Base-by-base conservation (phyloP, 148 eudicot species). In the Drosera capensis region DNA sequence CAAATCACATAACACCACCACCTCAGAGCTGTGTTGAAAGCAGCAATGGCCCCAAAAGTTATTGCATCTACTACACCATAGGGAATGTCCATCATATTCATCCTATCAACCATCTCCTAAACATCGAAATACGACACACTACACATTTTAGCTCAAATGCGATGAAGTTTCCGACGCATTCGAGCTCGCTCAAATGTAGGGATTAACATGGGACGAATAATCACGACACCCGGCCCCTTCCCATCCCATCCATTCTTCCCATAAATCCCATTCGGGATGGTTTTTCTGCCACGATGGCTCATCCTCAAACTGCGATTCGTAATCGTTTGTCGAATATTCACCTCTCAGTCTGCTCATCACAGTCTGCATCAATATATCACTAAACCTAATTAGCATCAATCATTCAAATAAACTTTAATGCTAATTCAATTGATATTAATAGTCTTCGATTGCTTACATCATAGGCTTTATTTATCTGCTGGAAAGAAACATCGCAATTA, bases 201-300 rank as follows among this genome's bases (percentile, higher is more conserved):
- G 82, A 53, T 82, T 79, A 28, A 86, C 58, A 18, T 76, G 82
- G 43, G 88, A 74, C 1, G 94, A 55, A 49, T 82, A 87, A 39
- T 74, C 85, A 2, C 80, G 73, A 45, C 66, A 72, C 31, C 94
- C 82, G 7, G 94, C 88, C 25, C 86, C 94, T 79, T 87, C 90
- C 82, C 78, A 82, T 3, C 96, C 94, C 80, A 79, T 77, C 90
- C 94, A 82, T 43, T 79, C 86, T 22, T 87, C 96, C 83, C 86
- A 82, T 55, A 74, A 19, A 14, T 86, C 96, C 71, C 68, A 65
- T 43, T 75, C 93, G 1, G 75, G 64, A 5, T 81, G 75, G 23
- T 68, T 2, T 80, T 63, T 61, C 28, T 78, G 82, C 62, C 71
- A 53, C 49, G 59, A 58, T 5, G 63, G 37, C 20, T 79, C 38